Evolutionary conservation across 192 early-diverging fungal genomes (phyloP), one percentile per base, ranked within the genome.

Genomic region (Gaertneriomyces semiglobifer): DNA sequence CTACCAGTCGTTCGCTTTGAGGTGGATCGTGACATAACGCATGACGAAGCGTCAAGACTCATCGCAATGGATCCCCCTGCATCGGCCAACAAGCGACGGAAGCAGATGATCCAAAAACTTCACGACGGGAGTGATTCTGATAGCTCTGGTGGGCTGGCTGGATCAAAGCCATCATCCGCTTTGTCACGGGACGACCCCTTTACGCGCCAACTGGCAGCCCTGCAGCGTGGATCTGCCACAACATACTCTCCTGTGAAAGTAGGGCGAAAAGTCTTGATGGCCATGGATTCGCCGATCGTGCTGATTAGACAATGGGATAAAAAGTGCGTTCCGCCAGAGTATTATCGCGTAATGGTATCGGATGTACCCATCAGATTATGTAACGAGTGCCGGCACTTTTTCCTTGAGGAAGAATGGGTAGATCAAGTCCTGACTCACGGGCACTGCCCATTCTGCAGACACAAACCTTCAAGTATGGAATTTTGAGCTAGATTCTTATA

Each of bases 321-420:
- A 44, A 16, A 19, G 33, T 79, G 73, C 44, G 11, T 84, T 14
- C 53, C 25, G 10, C 68, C 60, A 9, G 60, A 72, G 53, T 85
- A 83, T 48, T 85, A 73, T 50, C 55, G 69, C 20, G 60, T 71
- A 3, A 65, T 70, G 51, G 38, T 60, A 38, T 14, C 68, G 6
- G 80, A 81, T 25, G 76, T 68, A 14, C 57, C 53, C 2, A 50
- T 85, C 10, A 68, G 76, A 7, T 53, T 73, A 52, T 85, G 83
- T 48, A 62, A 68, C 10, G 39, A 40, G 6, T 85, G 83, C 57
- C 63, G 70, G 60, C 73, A 76, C 44, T 85, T 85, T 58, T 83
- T 85, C 52, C 58, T 78, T 53, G 75, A 79, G 43, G 81, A 83
- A 52, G 83, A 85, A 63, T 85, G 81, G 81, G 67, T 70, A 25